These are phyloP conservation scores for Tetrahymena malaccensis DNA, from an alignment of 73 alveolate genomes.

Conservation along the genomic window DNA sequence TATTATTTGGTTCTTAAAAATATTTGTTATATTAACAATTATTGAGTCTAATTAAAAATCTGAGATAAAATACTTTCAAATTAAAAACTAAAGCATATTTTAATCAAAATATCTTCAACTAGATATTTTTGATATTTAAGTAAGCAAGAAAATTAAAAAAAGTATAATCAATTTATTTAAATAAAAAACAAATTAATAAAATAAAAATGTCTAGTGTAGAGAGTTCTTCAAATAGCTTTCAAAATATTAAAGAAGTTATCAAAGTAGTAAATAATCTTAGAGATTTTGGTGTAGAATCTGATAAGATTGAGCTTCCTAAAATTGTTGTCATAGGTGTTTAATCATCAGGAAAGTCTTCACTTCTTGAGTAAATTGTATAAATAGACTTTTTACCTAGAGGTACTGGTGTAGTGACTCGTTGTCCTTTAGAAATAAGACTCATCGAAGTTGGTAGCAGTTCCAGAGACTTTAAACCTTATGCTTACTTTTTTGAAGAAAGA, in stretches of 20 bases:
- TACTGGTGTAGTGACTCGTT: conserved; percentile 69
- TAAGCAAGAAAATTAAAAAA: no score
- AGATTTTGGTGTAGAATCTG: conserved; percentile 55
- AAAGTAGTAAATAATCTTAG: conserved; percentile 36
- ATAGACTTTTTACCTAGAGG: conserved; percentile 81
- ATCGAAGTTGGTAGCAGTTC: conserved; percentile 40
- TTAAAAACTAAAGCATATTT: no score
- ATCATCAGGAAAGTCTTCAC: conserved; percentile 82
- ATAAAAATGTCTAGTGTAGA: neutral
- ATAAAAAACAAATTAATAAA: neutral
- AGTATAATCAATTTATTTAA: no score
- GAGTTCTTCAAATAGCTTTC: neutral
- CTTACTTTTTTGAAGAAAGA: conserved; percentile 48
- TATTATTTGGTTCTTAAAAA: no score
- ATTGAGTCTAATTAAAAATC: no score
- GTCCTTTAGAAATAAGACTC: conserved; percentile 76
- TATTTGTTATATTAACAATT: no score
- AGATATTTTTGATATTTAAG: no score
- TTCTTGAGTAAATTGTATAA: conserved; percentile 74
- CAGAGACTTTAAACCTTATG: conserved; percentile 26
- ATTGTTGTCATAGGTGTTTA: conserved; percentile 65
- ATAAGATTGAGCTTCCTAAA: conserved; percentile 57
- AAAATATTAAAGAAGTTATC: conserved; percentile 39
- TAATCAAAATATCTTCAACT: no score
- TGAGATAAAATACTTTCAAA: no score